Percentiles rank a stretch among this genome's conserved stretches.
These are phyloP conservation scores for Trypanosoma mega DNA, from an alignment of 208 protist species.

Conservation along the genomic window DNA sequence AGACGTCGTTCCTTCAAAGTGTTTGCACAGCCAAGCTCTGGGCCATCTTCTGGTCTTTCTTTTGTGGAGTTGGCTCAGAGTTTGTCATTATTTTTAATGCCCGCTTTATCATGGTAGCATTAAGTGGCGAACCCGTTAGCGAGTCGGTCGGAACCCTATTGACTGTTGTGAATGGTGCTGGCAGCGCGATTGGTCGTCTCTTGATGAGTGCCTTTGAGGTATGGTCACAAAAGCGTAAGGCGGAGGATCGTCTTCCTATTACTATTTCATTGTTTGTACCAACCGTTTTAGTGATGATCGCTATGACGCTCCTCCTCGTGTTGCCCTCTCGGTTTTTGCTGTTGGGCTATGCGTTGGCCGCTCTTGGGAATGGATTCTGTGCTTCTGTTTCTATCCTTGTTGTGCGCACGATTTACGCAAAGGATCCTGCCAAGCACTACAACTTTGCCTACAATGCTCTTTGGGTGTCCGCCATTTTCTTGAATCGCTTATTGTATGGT, in stretches of 20 bases:
- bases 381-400: slow-evolving; percentile 21
- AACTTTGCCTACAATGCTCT: slow-evolving; percentile 28
- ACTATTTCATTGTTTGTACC: slow-evolving; percentile 21
- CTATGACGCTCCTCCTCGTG: slow-evolving; percentile 12
- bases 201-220: slow-evolving; percentile 27
- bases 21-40: slow-evolving; percentile 14
- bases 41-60: slow-evolving; percentile 14
- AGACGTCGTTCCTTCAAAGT: slow-evolving; percentile 19
- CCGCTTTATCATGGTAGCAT: slow-evolving; percentile 12
- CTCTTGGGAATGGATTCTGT: slow-evolving; percentile 23
- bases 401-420: slow-evolving; percentile 28
- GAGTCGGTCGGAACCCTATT: slow-evolving; percentile 20
- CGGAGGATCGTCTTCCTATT: slow-evolving; percentile 28
- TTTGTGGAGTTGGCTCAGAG: slow-evolving; percentile 21
- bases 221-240: slow-evolving; percentile 29
- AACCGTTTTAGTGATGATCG: slow-evolving; percentile 5
- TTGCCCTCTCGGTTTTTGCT: slow-evolving; percentile 7
- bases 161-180: slow-evolving; percentile 25
- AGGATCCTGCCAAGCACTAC: slow-evolving; percentile 35
- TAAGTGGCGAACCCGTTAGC: neutral
- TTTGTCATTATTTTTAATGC: slow-evolving; percentile 28
- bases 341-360: slow-evolving; percentile 18
- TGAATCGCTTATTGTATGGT: slow-evolving; percentile 31
- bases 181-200: slow-evolving; percentile 29
- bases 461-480: slow-evolving; percentile 16